Base-by-base conservation (phyloP, 805 yeast genomes). In the Hanseniaspora thailandica region DNA sequence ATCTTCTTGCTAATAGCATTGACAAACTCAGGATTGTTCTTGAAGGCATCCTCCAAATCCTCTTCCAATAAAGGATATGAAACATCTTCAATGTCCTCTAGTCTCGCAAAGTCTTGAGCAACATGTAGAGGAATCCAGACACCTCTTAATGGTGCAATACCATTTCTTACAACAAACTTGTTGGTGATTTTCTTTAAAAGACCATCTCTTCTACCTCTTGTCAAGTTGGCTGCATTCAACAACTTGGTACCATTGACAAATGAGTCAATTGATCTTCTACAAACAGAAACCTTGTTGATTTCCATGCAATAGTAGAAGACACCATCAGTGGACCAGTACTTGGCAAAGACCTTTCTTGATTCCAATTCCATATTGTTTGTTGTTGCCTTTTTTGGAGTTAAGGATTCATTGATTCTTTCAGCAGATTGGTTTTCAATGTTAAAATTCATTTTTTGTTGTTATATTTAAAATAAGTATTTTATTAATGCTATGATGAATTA, bases 281-380 rank as follows among this genome's bases (percentile, higher is more conserved):
- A 88, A 20, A 85, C 95, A 17, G 83, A 75, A 44, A 84, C 84
- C 54, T 86, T 84, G 57, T 82, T 79, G 55, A 87, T 89, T 61
- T 84, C 93, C 30, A 85, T 90, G 66, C 84, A 93, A 69, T 84
- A 85, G 63, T 93, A 85, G 50, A 85, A 67, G 0, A 94, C 85
- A 59, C 82, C 81, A 62, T 85, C 94, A 63, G 85, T 94, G 63
- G 85, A 93, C 95, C 95, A 85, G 76, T 82, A 77, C n/a, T 93
- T 84, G 22, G 93, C 84, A 50, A 88, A 82, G 50, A 84, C 86
- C 56, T 77, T 68, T 49, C 70, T 55, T 66, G 66, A 15, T 55
- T 54, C 57, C 60, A 62, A 2, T 12, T 44, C 38, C 34, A 12
- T 31, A 13, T 31, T 15, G 15, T 8, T 13, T 8, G 20, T 13